Percentiles rank a stretch among this genome's conserved stretches.
Evolutionary conservation across 208 protist genomes (phyloP).

Genomic region (Trypanosomatidae sp.): DNA sequence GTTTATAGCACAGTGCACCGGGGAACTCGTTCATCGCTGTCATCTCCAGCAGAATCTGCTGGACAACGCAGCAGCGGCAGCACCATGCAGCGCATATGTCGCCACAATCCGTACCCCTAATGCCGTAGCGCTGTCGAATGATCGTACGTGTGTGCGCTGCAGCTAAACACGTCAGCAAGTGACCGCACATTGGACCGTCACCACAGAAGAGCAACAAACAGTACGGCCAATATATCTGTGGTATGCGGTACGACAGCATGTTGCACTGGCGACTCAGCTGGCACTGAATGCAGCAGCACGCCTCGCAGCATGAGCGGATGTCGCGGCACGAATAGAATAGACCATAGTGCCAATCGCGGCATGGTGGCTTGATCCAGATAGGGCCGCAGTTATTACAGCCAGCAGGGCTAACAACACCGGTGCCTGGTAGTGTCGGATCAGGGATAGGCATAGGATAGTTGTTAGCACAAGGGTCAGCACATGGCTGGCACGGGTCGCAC

Average conservation of each 20-base stretch:
- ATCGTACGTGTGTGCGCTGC: conserved; percentile 3
- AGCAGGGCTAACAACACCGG: too few relatives aligned
- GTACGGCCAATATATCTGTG: conserved; percentile 3
- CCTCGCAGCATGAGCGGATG: conserved; percentile 19
- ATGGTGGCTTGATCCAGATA: too few relatives aligned
- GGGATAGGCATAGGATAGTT: too few relatives aligned
- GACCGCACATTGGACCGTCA: background rate
- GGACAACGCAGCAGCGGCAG: conserved; percentile 18
- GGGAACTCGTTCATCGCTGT: conserved; percentile 40
- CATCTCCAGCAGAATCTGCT: conserved; percentile 60
- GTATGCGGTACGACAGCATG: conserved; percentile 9
- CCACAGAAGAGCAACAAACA: background rate
- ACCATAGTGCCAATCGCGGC: conserved; percentile 22
- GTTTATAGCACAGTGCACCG: conserved; percentile 28
- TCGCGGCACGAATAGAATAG: conserved; percentile 15
- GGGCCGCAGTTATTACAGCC: too few relatives aligned
- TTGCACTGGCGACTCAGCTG: conserved; percentile 31
- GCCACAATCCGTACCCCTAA: conserved; percentile 3
- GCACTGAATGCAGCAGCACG: conserved; percentile 18
- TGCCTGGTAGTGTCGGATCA: too few relatives aligned
- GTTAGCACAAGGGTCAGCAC: too few relatives aligned
- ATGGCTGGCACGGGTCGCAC: too few relatives aligned
- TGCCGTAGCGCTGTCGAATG: conserved; percentile 13
- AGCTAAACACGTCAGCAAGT: background rate
- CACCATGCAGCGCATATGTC: conserved; percentile 14